Evolutionary conservation across 78 protist species (phyloP).

Genomic region (Dictyostelium firmibasis): DNA sequence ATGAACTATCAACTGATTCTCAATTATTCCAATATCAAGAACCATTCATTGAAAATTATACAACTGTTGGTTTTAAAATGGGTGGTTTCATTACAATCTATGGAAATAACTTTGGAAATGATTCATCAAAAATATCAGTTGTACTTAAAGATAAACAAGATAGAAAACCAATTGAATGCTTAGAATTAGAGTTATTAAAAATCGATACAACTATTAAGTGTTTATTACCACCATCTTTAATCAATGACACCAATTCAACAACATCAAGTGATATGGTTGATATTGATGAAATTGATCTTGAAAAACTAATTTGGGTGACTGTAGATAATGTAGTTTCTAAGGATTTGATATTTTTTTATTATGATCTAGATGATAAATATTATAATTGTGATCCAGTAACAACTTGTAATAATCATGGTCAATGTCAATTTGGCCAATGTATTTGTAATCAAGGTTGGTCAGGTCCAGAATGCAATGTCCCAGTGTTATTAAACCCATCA

Average conservation of each 20-base stretch:
- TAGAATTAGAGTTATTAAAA: neutral
- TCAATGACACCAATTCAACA: neutral
- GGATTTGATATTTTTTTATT: neutral
- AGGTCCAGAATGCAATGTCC: constrained; percentile 16
- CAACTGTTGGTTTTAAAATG: neutral
- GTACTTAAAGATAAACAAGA: neutral
- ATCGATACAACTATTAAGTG: neutral
- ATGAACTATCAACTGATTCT: neutral
- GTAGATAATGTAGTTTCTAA: neutral
- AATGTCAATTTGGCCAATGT: constrained; percentile 13
- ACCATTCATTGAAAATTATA: neutral
- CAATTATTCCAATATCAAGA: neutral
- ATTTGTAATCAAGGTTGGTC: constrained; percentile 24
- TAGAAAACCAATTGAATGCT: neutral
- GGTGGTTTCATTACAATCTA: neutral
- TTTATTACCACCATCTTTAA: constrained; percentile 2
- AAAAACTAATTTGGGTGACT: neutral
- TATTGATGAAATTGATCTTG: neutral
- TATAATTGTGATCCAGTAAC: neutral
- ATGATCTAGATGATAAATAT: neutral
- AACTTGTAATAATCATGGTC: constrained; percentile 3
- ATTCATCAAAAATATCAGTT: neutral
- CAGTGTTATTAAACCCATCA: neutral
- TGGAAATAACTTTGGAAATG: constrained; percentile 20
- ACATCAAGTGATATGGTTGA: neutral